phyloP scores from a whole-genome alignment of 2,329 filamentous ascomycete genomes.

The Penicillium occitanis region DNA sequence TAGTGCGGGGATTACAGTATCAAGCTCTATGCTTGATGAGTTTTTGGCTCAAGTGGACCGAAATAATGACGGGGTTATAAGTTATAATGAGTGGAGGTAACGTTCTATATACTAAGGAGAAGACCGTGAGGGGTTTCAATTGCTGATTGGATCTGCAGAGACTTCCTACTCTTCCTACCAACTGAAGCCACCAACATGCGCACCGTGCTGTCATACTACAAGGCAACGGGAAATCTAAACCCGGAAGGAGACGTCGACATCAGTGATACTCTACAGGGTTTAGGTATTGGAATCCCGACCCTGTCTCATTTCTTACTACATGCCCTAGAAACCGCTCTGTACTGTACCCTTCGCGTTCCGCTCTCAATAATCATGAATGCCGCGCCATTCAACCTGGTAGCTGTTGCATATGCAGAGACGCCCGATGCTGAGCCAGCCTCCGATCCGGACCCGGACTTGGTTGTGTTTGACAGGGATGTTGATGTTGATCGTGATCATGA shows the following conservation, averaged over 20 bases:
- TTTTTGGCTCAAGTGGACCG: slow-evolving; percentile 90
- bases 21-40: slow-evolving; percentile 70
- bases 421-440: slow-evolving; percentile 29
- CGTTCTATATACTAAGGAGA: slow-evolving; percentile 32
- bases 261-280: slow-evolving; percentile 85
- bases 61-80: slow-evolving; percentile 83
- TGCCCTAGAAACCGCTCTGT: slow-evolving; percentile 37
- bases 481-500: slow-evolving; percentile 24
- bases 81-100: slow-evolving; percentile 95
- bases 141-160: slow-evolving; percentile 51
- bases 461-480: slow-evolving; percentile 30
- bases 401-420: slow-evolving; percentile 31
- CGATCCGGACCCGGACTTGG: slow-evolving; percentile 34
- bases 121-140: not conserved
- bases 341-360: slow-evolving; percentile 37
- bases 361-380: slow-evolving; percentile 33
- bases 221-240: slow-evolving; percentile 82
- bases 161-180: slow-evolving; percentile 89
- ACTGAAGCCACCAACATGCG: slow-evolving; percentile 66
- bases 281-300: slow-evolving; percentile 69
- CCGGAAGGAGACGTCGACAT: slow-evolving; percentile 92
- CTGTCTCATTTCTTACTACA: slow-evolving; percentile 36
- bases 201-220: slow-evolving; percentile 87
- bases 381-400: slow-evolving; percentile 34
- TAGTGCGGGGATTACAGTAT: slow-evolving; percentile 74